A percentile compares a stretch with the other conserved stretches of the same genome.
These are phyloP conservation scores for Yamadazyma phyllophila DNA, from an alignment of 805 yeast genomes.

Conservation along the genomic window DNA sequence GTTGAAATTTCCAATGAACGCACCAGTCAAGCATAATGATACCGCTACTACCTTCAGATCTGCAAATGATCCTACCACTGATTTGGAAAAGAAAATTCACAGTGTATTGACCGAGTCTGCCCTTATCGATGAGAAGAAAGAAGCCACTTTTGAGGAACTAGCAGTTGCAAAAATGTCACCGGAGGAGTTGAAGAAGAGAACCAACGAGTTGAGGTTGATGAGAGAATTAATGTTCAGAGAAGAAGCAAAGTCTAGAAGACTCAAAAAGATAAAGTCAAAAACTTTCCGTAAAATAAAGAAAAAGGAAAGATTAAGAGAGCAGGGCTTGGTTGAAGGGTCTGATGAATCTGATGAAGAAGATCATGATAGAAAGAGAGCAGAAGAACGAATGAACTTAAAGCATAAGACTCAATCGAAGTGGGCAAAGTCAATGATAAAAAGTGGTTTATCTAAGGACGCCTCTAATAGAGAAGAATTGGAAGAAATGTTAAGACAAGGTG, in stretches of 20 bases:
- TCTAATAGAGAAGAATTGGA: slow-evolving; percentile 85
- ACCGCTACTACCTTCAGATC: slow-evolving; percentile 52
- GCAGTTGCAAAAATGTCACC: slow-evolving; percentile 77
- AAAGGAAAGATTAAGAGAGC: slow-evolving; percentile 72
- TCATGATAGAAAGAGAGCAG: slow-evolving; percentile 73
- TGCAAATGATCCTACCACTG: slow-evolving; percentile 47
- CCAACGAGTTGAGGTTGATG: slow-evolving; percentile 84
- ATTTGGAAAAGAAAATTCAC: slow-evolving; percentile 65
- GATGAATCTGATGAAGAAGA: slow-evolving; percentile 55
- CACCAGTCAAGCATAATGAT: slow-evolving; percentile 43
- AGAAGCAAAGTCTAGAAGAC: slow-evolving; percentile 83
- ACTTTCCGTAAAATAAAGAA: slow-evolving; percentile 81
- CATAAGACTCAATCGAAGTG: slow-evolving; percentile 87
- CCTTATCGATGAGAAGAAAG: slow-evolving; percentile 67
- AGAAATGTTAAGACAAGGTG: slow-evolving; percentile 90
- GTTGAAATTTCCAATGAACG: slow-evolving; percentile 68
- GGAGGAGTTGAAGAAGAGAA: slow-evolving; percentile 74
- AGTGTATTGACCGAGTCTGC: slow-evolving; percentile 62
- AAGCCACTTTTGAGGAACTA: slow-evolving; percentile 83
- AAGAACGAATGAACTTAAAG: slow-evolving; percentile 87
- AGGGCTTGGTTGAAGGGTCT: slow-evolving; percentile 63
- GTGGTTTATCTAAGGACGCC: slow-evolving; percentile 87
- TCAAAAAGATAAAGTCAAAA: slow-evolving; percentile 93
- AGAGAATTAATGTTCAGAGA: slow-evolving; percentile 96
- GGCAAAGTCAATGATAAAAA: slow-evolving; percentile 87